Evolutionary conservation across 73 alveolate species (phyloP).

Genomic region (Paramecium pentaurelia): DNA sequence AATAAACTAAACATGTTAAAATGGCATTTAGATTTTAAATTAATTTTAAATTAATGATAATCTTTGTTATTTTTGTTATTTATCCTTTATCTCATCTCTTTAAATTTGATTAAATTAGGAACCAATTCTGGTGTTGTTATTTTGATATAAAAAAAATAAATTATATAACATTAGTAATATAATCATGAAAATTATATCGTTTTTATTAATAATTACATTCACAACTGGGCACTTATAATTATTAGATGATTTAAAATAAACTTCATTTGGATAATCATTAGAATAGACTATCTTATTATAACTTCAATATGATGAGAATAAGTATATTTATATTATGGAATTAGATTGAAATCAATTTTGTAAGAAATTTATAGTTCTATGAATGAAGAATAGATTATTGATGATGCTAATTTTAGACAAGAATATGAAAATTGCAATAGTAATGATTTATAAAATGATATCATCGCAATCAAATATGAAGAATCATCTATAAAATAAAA

Average conservation of each 20-base stretch:
- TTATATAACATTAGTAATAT: not conserved
- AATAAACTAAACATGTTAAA: too few species aligned
- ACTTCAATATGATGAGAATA: not conserved
- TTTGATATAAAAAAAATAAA: not conserved
- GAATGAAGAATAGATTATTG: not conserved
- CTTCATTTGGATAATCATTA: not conserved
- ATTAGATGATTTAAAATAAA: not conserved
- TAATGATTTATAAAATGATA: not conserved
- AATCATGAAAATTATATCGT: not conserved
- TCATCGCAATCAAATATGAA: not conserved
- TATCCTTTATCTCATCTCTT: too few species aligned
- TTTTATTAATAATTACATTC: not conserved
- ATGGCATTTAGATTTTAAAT: too few species aligned
- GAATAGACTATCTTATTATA: not conserved
- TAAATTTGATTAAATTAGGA: not conserved
- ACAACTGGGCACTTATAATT: not conserved
- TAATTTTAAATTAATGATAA: too few species aligned
- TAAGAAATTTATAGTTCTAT: not conserved
- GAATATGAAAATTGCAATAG: not conserved
- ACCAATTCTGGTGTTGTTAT: not conserved
- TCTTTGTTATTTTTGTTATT: too few species aligned
- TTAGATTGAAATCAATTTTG: not conserved
- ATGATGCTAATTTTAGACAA: not conserved
- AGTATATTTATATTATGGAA: not conserved
- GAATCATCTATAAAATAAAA: not conserved